Conservation (phyloP, 2,329 filamentous ascomycete genomes). For the Scedosporium apiospermum region DNA sequence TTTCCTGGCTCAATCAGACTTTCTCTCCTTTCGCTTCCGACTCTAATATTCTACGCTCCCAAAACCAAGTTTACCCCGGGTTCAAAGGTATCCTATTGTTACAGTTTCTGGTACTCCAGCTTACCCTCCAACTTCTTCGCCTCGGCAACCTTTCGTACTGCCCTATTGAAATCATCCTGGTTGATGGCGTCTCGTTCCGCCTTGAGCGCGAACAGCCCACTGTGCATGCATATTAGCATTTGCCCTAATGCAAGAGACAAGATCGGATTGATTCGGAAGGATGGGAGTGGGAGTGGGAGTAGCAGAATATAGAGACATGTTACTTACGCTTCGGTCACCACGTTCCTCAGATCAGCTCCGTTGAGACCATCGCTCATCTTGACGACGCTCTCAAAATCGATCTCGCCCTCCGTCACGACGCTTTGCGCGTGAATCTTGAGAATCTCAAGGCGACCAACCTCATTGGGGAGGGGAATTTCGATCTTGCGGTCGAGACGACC, state of each 20-base stretch:
- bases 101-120: slow-evolving; percentile 94
- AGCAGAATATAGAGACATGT: not conserved
- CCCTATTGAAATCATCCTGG: slow-evolving; percentile 99
- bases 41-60: not conserved
- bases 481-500: slow-evolving; percentile 95
- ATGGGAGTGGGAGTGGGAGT: not conserved
- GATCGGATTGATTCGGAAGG: not conserved
- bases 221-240: slow-evolving; percentile 25
- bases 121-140: slow-evolving; percentile 98
- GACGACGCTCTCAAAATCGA: slow-evolving; percentile 97
- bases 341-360: slow-evolving; percentile 92
- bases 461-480: slow-evolving; percentile 93
- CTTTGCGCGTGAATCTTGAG: slow-evolving; percentile 91
- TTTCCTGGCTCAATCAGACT: not conserved
- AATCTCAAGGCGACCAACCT: slow-evolving; percentile 92
- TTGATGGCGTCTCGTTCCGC: slow-evolving; percentile 93
- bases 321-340: slow-evolving; percentile 94
- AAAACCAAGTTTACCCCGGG: not conserved
- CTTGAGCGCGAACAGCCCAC: slow-evolving; percentile 95
- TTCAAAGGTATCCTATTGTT: slow-evolving; percentile 19
- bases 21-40: not conserved
- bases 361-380: slow-evolving; percentile 99
- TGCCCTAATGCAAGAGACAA: not conserved
- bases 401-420: slow-evolving; percentile 84
- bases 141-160: slow-evolving; percentile 93